phyloP scores from a whole-genome alignment of 352 stramenopile species.

The Globisporangium radiosum region DNA sequence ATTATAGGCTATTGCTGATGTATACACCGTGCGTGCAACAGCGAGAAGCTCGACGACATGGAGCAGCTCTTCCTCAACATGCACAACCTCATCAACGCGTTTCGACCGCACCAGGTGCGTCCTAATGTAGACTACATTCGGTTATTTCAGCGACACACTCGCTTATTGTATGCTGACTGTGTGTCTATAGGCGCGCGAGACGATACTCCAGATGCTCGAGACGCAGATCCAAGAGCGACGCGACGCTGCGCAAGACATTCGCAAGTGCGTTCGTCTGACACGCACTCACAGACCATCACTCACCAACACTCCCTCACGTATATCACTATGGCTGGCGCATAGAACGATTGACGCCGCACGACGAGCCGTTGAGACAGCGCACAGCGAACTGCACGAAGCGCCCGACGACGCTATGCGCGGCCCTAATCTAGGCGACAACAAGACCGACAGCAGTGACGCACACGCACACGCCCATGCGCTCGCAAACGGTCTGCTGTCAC shows the following conservation, averaged over 20 bases:
- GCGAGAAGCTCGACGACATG: slow-evolving; percentile 79
- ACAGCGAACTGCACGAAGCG: slow-evolving; percentile 51
- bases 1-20: too few relatives aligned
- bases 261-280: slow-evolving; percentile 20
- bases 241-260: slow-evolving; percentile 66
- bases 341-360: slow-evolving; percentile 65
- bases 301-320: too few relatives aligned
- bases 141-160: neutral
- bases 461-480: slow-evolving; percentile 6
- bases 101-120: slow-evolving; percentile 68
- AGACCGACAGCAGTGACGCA: slow-evolving; percentile 17
- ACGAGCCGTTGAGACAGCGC: slow-evolving; percentile 48
- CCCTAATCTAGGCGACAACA: slow-evolving; percentile 20
- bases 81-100: slow-evolving; percentile 88
- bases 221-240: slow-evolving; percentile 69
- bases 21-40: slow-evolving; percentile 9
- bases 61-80: slow-evolving; percentile 87
- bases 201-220: slow-evolving; percentile 79
- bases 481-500: slow-evolving; percentile 11
- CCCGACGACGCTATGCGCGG: slow-evolving; percentile 27
- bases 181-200: slow-evolving; percentile 43
- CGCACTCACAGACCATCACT: too few relatives aligned
- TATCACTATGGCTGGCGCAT: too few relatives aligned
- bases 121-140: neutral
- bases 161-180: neutral